Conservation (phyloP, 371 early-diverging fungal species). For the Actinomucor elegans region DNA sequence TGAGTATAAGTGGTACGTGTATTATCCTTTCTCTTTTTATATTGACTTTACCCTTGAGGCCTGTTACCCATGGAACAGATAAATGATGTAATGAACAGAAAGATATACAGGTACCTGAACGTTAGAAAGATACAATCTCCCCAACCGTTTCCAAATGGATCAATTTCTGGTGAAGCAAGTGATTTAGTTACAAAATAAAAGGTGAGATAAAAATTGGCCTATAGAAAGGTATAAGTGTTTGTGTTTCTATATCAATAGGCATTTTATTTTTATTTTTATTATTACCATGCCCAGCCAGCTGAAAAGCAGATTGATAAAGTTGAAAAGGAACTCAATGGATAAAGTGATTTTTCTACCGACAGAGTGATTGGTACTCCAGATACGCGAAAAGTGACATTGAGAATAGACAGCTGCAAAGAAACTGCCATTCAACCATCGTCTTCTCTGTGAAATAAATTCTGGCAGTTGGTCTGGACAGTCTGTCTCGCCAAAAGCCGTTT, state of each 20-base stretch:
- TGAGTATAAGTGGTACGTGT: too few relatives aligned
- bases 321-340: constrained; percentile 72
- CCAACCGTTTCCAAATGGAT: constrained; percentile 70
- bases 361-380: constrained; percentile 78
- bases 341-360: constrained; percentile 62
- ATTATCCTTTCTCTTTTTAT: constrained; percentile 28
- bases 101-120: constrained; percentile 70
- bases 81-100: constrained; percentile 75
- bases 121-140: constrained; percentile 62
- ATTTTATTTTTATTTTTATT: background rate
- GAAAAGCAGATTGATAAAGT: constrained; percentile 70
- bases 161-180: constrained; percentile 49
- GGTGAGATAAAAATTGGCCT: constrained; percentile 83
- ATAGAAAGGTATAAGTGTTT: background rate
- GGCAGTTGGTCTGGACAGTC: constrained; percentile 71
- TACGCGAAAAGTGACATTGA: constrained; percentile 72
- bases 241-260: background rate
- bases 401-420: constrained; percentile 75
- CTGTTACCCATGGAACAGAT: constrained; percentile 91
- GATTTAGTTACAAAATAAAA: constrained; percentile 81
- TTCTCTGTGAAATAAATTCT: constrained; percentile 68
- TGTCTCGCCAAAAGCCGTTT: constrained; percentile 70
- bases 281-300: constrained; percentile 81
- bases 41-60: constrained; percentile 78
- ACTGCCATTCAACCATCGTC: constrained; percentile 76